Percentiles rank a stretch among this genome's conserved stretches.
These are phyloP conservation scores for Didymella arachidicola DNA, from an alignment of 2,329 filamentous ascomycete species.

Conservation along the genomic window DNA sequence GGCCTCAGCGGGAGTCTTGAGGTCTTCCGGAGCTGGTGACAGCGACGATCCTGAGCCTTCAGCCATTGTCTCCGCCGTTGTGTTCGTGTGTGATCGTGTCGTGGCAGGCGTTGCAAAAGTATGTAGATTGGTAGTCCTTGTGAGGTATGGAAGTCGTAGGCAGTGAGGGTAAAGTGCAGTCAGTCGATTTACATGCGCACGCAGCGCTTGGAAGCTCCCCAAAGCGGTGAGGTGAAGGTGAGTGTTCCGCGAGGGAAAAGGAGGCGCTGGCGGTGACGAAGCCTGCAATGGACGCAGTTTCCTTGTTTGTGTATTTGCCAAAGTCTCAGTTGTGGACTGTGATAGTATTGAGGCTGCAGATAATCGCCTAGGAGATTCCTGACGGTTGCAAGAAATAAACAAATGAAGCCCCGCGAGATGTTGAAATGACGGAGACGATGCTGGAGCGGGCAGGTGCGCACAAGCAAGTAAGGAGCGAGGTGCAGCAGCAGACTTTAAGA, in stretches of 20 bases:
- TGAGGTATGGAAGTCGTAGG: not conserved
- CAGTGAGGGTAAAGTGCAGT: not conserved
- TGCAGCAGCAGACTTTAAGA: not conserved
- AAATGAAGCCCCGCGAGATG: conserved; percentile 4
- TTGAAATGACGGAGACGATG: conserved; percentile 1
- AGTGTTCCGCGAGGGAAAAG: conserved; percentile 5
- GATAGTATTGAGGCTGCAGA: not conserved
- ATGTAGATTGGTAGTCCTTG: conserved; percentile 1
- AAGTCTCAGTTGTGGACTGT: too few relatives aligned
- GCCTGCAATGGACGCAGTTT: not conserved
- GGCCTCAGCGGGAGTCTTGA: conserved; percentile 12
- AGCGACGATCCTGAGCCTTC: conserved; percentile 35
- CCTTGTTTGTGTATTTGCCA: not conserved
- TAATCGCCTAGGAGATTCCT: not conserved
- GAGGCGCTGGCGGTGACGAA: not conserved
- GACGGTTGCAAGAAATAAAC: not conserved
- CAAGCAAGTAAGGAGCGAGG: conserved; percentile 4
- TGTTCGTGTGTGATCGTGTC: conserved; percentile 7
- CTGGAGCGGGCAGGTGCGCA: not conserved
- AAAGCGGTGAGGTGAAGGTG: conserved; percentile 14
- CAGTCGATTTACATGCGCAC: not conserved
- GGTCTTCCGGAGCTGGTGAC: conserved; percentile 31
- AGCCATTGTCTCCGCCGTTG: conserved; percentile 32
- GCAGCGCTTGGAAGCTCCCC: not conserved
- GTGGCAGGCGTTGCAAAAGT: not conserved